Evolutionary conservation across 2,329 filamentous ascomycete species (phyloP).

Genomic region (Phyllosticta capitalensis): DNA sequence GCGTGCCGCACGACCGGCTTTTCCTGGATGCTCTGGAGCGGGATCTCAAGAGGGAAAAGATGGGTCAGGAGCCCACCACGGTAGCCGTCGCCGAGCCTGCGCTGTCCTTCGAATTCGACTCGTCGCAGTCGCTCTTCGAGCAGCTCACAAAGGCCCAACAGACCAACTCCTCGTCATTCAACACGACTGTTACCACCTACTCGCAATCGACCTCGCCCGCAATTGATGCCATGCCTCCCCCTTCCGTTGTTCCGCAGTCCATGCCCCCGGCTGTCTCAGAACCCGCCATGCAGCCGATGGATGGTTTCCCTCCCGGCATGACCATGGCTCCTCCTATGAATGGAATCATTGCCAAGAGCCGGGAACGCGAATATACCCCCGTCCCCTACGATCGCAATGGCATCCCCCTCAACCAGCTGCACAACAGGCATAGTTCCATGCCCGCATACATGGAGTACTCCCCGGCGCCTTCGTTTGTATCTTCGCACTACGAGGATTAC

Average conservation of each 20-base stretch:
- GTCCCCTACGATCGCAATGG: conserved; percentile 89
- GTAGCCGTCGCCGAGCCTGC: conserved; percentile 95
- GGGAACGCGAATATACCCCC: conserved; percentile 68
- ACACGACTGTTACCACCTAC: conserved; percentile 59
- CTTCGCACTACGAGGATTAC: conserved; percentile 98
- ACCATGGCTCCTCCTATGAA: conserved; percentile 62
- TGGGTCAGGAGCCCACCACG: conserved; percentile 96
- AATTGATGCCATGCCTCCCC: conserved; percentile 89
- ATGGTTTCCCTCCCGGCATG: conserved; percentile 64
- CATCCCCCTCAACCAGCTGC: conserved; percentile 69
- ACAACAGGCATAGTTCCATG: conserved; percentile 97
- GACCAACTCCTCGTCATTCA: conserved; percentile 95
- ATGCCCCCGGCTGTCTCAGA: conserved; percentile 47
- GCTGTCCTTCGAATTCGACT: conserved; percentile 97
- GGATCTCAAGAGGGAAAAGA: conserved; percentile 97
- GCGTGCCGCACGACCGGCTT: conserved; percentile 91
- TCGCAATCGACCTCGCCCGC: conserved; percentile 79
- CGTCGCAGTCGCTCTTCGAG: conserved; percentile 96
- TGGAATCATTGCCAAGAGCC: conserved; percentile 65
- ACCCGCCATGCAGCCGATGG: conserved; percentile 51
- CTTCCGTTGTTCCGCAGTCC: conserved; percentile 62
- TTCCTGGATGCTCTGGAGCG: conserved; percentile 96
- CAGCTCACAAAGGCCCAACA: conserved; percentile 99
- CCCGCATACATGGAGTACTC: conserved; percentile 97
- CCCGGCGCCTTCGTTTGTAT: conserved; percentile 92